Evolutionary conservation across 371 early-diverging fungal species (phyloP).

Genomic region (Lichtheimia corymbifera): DNA sequence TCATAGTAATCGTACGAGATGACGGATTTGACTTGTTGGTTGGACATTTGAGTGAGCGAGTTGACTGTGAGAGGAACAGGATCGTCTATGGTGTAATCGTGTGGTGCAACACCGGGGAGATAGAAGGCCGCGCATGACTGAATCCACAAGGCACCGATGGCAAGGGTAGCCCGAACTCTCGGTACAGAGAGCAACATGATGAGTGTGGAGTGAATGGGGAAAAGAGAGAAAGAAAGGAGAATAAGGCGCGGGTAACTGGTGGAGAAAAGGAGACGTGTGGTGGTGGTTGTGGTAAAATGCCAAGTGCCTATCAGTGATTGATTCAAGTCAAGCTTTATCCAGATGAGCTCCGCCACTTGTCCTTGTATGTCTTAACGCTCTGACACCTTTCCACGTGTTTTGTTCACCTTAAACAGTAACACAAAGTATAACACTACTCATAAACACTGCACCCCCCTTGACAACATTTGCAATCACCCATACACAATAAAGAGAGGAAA

Average conservation of each 20-base stretch:
- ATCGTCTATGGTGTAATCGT: slow-evolving; percentile 74
- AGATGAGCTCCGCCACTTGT: background rate
- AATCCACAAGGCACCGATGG: slow-evolving; percentile 8
- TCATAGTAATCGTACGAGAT: slow-evolving; percentile 89
- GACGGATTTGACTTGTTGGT: slow-evolving; percentile 65
- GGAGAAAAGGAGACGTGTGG: background rate
- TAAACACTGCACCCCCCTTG: no score
- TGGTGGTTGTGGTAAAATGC: no score
- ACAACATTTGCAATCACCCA: no score
- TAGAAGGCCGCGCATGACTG: slow-evolving; percentile 66
- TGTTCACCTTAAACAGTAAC: no score
- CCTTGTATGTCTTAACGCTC: background rate
- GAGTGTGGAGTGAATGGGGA: background rate
- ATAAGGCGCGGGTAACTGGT: background rate
- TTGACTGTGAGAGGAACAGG: slow-evolving; percentile 84
- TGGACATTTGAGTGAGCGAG: slow-evolving; percentile 79
- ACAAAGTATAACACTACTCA: no score
- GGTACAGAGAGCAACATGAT: slow-evolving; percentile 11
- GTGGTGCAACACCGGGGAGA: slow-evolving; percentile 93
- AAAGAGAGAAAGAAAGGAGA: background rate
- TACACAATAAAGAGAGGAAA: no score
- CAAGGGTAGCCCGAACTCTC: slow-evolving; percentile 1
- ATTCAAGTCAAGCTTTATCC: background rate
- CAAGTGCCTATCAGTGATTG: no score
- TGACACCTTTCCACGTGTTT: no score